Base-by-base conservation (phyloP, 805 yeast genomes). In the Wickerhamiella azyma region DNA sequence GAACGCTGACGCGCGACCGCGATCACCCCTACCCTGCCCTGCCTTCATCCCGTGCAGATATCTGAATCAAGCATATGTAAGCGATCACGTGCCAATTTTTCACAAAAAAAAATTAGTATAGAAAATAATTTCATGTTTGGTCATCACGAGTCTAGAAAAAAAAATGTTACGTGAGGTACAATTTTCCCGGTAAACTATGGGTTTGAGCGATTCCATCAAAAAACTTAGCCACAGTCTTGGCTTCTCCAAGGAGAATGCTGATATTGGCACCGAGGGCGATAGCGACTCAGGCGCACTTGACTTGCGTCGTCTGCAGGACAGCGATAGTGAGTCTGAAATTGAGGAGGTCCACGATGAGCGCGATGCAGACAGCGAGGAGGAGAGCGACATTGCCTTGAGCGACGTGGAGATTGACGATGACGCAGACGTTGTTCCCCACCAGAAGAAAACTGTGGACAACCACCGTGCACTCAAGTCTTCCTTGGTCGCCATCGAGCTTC, bases 321-420 rank as follows among this genome's bases (percentile, higher is more conserved):
- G 50, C 65, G 67, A 30, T 56, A 58, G 52, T 18, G 59, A 53
- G 21, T 57, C 52, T 16, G 59, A 54, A 18, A 49, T 52, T 35
- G 57, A 54, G 30, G 73, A 67, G n/a, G 73, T 64, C 2, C 74
- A 64, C 3, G 70, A 62, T 5, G 72, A 65, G 1, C 70, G 62
- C 1, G 75, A 69, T 2, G 77, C 70, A 9, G 76, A 69, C 1
- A 75, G 67, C 9, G 77, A 70, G 13, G 77, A 72, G 35, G 79
- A 71, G 39, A 79, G 72, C 26, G 96, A 86, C 55, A 73, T 88
- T 39, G 82, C 95, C 17, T 73, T 85, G 44, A 83, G 94, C 1
- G 96, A 86, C 46, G 96, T 81, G 21, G 96, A 89, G 58, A 66
- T 85, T 37, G 96, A 86, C 58, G 84, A 92, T 1, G 96, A 88